phyloP scores from a whole-genome alignment of 148 eudicot genomes.

The Hydrangea macrophylla region DNA sequence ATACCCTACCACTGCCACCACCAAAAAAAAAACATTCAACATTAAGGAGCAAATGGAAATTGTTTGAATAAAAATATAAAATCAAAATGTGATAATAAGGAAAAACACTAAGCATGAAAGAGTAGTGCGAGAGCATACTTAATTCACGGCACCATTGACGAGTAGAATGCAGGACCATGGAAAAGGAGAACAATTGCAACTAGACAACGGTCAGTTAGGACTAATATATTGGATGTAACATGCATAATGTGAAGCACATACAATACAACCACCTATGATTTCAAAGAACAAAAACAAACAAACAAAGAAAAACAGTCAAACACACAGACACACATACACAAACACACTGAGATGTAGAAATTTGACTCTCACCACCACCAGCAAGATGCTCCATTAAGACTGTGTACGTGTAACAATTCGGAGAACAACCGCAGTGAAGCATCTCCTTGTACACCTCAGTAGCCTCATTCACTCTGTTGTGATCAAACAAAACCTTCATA shows the following conservation, averaged over 20 bases:
- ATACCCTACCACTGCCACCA: too few species aligned
- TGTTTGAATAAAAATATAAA: neutral
- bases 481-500: conserved; percentile 72
- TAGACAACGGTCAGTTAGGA: neutral
- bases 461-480: conserved; percentile 62
- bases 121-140: neutral
- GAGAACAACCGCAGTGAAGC: conserved; percentile 57
- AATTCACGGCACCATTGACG: neutral
- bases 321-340: too few species aligned
- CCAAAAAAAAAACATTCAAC: neutral
- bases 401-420: conserved; percentile 81
- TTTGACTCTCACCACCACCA: conserved; percentile 54
- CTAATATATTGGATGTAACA: neutral
- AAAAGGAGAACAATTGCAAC: neutral
- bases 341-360: neutral
- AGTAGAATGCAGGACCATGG: neutral
- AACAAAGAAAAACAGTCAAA: too few species aligned
- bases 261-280: neutral
- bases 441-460: conserved; percentile 65
- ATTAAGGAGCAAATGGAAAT: neutral
- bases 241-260: neutral
- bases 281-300: neutral
- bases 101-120: neutral
- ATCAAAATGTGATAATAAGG: neutral
- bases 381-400: conserved; percentile 85